Evolutionary conservation across 1,284 basidiomycete genomes (phyloP).

Genomic region (Cystobasidium slooffiae): DNA sequence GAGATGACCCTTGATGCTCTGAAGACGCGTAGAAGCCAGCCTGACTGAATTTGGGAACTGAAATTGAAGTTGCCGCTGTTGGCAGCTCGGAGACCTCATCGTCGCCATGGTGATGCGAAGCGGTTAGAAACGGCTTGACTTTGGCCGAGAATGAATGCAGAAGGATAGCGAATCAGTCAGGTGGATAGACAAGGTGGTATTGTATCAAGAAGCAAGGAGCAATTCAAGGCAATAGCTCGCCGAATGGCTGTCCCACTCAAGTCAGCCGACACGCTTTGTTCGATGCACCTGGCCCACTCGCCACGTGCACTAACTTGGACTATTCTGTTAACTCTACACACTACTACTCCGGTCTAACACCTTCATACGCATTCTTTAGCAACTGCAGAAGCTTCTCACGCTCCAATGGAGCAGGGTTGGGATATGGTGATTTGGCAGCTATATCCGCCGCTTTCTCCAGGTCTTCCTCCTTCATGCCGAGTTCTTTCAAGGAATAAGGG

Average conservation of each 20-base stretch:
- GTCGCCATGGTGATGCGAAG: not conserved
- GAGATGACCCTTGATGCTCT: conserved; percentile 21
- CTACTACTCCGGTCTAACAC: conserved; percentile 25
- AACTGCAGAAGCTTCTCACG: conserved; percentile 56
- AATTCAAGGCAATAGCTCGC: no score
- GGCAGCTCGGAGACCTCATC: not conserved
- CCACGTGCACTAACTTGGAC: not conserved
- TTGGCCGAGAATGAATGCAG: not conserved
- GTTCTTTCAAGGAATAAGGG: conserved; percentile 58
- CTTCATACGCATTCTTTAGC: conserved; percentile 48
- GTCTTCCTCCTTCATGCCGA: conserved; percentile 61
- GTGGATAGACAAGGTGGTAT: no score
- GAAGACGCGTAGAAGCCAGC: conserved; percentile 20
- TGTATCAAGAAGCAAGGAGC: no score
- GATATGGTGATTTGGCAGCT: conserved; percentile 59
- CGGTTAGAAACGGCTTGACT: not conserved
- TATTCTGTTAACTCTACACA: not conserved
- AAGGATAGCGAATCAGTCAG: not conserved
- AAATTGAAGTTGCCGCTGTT: not conserved
- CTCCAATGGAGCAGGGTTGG: conserved; percentile 60
- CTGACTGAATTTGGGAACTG: not conserved
- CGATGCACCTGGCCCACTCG: not conserved
- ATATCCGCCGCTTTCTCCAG: conserved; percentile 60
- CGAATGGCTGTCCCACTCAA: not conserved
- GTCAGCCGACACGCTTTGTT: not conserved